Percentiles rank a stretch among this genome's conserved stretches.
Conservation (phyloP, 2,329 filamentous ascomycete genomes). For the Colletotrichum plurivorum region DNA sequence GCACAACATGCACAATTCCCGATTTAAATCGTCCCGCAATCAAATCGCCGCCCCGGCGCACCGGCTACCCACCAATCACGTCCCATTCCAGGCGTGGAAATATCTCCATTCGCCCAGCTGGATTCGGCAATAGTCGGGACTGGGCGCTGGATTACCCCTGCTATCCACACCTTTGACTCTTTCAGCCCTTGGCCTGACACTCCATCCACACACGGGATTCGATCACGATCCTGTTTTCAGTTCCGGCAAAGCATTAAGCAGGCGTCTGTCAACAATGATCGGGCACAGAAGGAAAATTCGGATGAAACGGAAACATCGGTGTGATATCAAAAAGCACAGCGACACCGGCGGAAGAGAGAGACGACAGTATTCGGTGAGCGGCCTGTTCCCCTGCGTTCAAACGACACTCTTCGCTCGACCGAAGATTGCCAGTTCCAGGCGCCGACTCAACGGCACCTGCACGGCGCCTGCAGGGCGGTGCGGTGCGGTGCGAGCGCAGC, state of each 20-base stretch:
- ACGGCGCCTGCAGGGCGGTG: neutral
- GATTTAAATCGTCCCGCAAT: constrained; percentile 28
- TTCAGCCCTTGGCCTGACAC: constrained; percentile 4
- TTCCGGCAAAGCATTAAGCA: neutral
- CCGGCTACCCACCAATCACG: constrained; percentile 27
- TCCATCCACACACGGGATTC: constrained; percentile 23
- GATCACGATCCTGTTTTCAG: constrained; percentile 35
- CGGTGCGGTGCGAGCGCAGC: neutral
- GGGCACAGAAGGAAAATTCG: neutral
- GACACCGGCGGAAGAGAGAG: neutral
- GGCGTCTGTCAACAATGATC: neutral
- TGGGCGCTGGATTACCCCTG: constrained; percentile 25
- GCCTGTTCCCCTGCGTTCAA: constrained; percentile 27
- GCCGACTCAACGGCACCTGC: constrained; percentile 31
- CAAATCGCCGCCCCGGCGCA: constrained; percentile 22
- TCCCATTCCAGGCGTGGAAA: constrained; percentile 30
- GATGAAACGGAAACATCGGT: constrained; percentile 36
- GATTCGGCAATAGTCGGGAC: constrained; percentile 38
- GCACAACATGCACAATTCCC: constrained; percentile 33
- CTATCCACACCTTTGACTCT: constrained; percentile 10
- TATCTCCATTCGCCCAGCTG: constrained; percentile 39
- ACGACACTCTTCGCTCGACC: constrained; percentile 30
- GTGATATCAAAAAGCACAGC: constrained; percentile 6
- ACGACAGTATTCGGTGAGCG: constrained; percentile 17
- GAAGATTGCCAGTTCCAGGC: constrained; percentile 15